Base-by-base conservation (phyloP, 495 filamentous ascomycete genomes). In the Thozetella sp. region DNA sequence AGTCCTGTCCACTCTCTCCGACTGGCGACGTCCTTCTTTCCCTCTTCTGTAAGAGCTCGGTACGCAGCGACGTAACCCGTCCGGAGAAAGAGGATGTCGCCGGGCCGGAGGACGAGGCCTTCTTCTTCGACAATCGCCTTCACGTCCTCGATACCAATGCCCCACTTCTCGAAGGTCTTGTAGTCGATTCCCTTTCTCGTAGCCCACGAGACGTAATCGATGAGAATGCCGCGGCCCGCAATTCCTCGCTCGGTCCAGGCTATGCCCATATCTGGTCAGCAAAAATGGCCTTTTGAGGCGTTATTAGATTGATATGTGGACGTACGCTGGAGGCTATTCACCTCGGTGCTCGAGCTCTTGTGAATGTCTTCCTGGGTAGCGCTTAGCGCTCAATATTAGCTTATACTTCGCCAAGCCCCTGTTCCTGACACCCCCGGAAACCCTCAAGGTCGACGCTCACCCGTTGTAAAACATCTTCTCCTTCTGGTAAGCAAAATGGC, bases 181-280 rank as follows among this genome's bases (percentile, higher is more conserved):
- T 63, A 63, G 22, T 52, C 4, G 25, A 63, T 59, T 3, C 59
- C 59, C 22, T 65, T 61, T 40, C 52, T 54, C 25, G 61, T 53
- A 2, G 65, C 65, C 56, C 63, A 72, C 2, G 53, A 37, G 10
- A 25, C 58, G 26, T 63, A 73, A 58, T 71, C 68, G 6, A 73
- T 51, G 1, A 73, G 60, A 9, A 63, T 56, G 6, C 61, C 61
- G 25, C 61, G 61, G 24, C 73, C 64, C 34, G 76, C 74, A 56
- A 82, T 73, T 3, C 68, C 68, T 46, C 79, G 69, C 13, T 63
- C 59, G 9, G 76, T 74, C 76, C 77, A 80, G 40, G 74, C 40
- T 81, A 76, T 19, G 75, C 43, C 1, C 63, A 65, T 53, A 68
- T 64, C 45, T n/a, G n/a, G n/a, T n/a, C n/a, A n/a, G n/a, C n/a